Evolutionary conservation across 352 stramenopile genomes (phyloP), one percentile per base, ranked within the genome.

Genomic region (Lagenidium sp.): DNA sequence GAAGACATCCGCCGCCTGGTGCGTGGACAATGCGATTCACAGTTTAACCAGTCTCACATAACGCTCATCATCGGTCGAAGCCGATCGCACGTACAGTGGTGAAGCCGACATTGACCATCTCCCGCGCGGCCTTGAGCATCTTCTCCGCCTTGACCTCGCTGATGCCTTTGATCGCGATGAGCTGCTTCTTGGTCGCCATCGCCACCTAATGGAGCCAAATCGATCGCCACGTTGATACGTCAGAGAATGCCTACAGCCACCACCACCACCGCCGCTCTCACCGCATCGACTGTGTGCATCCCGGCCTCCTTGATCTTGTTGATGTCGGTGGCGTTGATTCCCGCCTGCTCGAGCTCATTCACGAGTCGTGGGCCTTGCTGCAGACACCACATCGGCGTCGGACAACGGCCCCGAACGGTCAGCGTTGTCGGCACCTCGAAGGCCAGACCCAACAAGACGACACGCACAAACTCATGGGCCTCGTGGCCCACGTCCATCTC

Each of bases 111-210:
- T 97, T 96, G 25, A 99, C 93, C 63, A 99, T 90, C 37, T 97
- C 89, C 31, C 97, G 90, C 12, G 93, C 90, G 13, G 96, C 90
- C 43, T 99, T 97, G 52, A 99, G 97, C 47, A 99, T 93, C 58
- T 99, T 99, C 10, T 96, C 63, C 1, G 97, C 97, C 54, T 99
- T 99, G 32, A 97, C 93, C 69, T 99, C 97, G 29, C 93, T 99
- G 50, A 99, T 99, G 16, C 97, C 97, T 47, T 99, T 99, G 43
- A 99, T 97, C 22, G 93, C 74, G 15, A 96, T 84, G n/a, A 99
- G 78, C 60, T 97, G 95, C 37, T 96, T 95, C 57, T 98, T 91
- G 0, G 96, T 99, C 12, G 95, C 82, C 80, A 99, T 97, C 4
- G 96, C 95, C 44, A 98, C 67, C 71, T 88, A 19, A 35, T 29